Evolutionary conservation across 176 grass and related monocot species (phyloP).

Genomic region (Microstegium vimineum): DNA sequence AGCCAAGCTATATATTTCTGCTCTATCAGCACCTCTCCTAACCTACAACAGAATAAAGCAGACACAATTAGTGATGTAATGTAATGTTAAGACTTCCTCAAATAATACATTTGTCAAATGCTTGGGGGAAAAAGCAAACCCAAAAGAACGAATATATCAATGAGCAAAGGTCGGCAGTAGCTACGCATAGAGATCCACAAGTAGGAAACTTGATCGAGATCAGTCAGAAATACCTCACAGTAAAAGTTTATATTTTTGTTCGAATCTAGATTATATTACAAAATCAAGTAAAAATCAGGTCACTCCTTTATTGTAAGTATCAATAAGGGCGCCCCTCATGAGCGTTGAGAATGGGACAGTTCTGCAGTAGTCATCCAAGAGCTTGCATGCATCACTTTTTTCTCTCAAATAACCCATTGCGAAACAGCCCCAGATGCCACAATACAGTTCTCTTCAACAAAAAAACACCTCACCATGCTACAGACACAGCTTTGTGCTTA

Average conservation of each 20-base stretch:
- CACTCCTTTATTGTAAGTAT: neutral
- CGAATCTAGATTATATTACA: neutral
- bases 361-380: neutral
- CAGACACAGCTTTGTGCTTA: neutral
- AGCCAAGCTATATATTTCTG: slow-evolving; percentile 97
- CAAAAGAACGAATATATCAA: neutral
- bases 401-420: neutral
- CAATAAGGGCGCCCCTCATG: neutral
- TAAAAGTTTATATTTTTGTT: neutral
- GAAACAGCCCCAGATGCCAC: neutral
- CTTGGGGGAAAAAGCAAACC: neutral
- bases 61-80: neutral
- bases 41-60: slow-evolving; percentile 47
- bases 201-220: neutral
- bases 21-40: slow-evolving; percentile 96
- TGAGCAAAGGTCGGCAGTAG: neutral
- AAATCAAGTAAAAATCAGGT: neutral
- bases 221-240: neutral
- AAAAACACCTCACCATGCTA: neutral
- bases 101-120: neutral
- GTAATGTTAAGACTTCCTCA: neutral
- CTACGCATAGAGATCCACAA: neutral
- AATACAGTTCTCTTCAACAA: neutral
- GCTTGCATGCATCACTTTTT: neutral
- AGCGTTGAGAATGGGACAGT: neutral